Percentiles rank a stretch among this genome's conserved stretches.
Conservation (phyloP, 2,329 filamentous ascomycete genomes). For the Akanthomyces lecanii region DNA sequence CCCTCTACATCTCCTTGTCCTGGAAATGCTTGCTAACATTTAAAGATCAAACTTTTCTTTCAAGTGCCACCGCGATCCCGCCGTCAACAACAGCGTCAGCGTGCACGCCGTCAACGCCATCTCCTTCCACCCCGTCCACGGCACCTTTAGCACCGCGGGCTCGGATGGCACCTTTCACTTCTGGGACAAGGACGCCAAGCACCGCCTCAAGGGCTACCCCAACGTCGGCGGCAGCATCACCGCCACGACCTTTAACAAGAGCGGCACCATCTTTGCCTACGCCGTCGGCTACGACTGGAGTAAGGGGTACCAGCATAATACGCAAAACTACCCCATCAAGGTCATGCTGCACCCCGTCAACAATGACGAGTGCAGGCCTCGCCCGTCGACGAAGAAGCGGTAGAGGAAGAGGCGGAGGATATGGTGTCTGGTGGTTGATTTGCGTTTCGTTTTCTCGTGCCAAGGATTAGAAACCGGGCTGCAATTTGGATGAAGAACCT, state of each 20-base stretch:
- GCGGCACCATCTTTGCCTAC: constrained; percentile 79
- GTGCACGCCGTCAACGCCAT: constrained; percentile 97
- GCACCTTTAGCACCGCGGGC: constrained; percentile 96
- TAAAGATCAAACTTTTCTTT: constrained; percentile 89
- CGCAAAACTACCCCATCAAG: constrained; percentile 67
- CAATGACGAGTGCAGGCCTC: constrained; percentile 58
- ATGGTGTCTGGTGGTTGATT: background rate
- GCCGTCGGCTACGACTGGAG: constrained; percentile 97
- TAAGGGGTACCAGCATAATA: constrained; percentile 89
- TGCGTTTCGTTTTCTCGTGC: background rate
- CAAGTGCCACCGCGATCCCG: constrained; percentile 91
- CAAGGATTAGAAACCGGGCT: background rate
- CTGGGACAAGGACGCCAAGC: constrained; percentile 91
- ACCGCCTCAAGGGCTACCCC: constrained; percentile 84
- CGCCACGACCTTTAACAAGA: constrained; percentile 84
- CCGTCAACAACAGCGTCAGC: constrained; percentile 71
- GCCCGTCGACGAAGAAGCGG: constrained; percentile 57
- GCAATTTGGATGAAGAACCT: background rate
- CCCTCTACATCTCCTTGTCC: background rate
- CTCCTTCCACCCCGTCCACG: constrained; percentile 92
- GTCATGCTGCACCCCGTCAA: constrained; percentile 78
- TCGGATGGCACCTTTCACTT: constrained; percentile 96
- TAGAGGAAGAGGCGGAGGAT: constrained; percentile 29
- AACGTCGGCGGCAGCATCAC: constrained; percentile 82
- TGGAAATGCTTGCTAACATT: constrained; percentile 9